Conservation (phyloP, 106 monocot species). For the Phalaenopsis equestris region DNA sequence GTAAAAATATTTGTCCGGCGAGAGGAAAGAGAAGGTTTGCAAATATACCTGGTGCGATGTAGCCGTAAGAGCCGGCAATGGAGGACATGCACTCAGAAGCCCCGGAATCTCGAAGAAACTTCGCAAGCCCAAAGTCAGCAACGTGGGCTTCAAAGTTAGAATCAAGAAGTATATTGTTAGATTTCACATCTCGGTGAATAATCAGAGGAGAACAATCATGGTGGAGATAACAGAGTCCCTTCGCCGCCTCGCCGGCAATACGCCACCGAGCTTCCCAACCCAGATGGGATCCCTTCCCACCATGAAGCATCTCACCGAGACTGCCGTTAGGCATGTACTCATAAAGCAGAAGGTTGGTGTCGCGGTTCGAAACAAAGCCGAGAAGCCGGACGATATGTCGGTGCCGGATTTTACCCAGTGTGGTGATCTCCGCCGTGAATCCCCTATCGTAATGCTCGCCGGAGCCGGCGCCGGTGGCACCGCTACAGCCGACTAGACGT, state of each 20-base stretch:
- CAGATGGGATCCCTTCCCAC: constrained; percentile 69
- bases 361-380: constrained; percentile 69
- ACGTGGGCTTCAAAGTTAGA: constrained; percentile 83
- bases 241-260: constrained; percentile 75
- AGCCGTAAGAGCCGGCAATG: constrained; percentile 91
- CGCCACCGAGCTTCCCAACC: constrained; percentile 63
- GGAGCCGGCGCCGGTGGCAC: constrained; percentile 3
- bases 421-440: constrained; percentile 86
- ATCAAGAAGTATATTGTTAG: constrained; percentile 83
- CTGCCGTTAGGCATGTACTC: constrained; percentile 96
- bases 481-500: constrained; percentile 36
- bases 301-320: constrained; percentile 83
- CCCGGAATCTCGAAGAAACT: constrained; percentile 44
- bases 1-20: too few relatives aligned
- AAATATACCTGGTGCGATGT: constrained; percentile 82
- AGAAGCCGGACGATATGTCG: constrained; percentile 79
- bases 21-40: background rate
- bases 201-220: constrained; percentile 85
- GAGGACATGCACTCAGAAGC: constrained; percentile 90
- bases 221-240: constrained; percentile 85
- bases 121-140: constrained; percentile 91
- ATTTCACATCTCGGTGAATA: constrained; percentile 84
- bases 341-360: constrained; percentile 72
- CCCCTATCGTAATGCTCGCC: constrained; percentile 53
- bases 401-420: constrained; percentile 81